A percentile compares a stretch with the other conserved stretches of the same genome.
Evolutionary conservation across 768 basidiomycete genomes (phyloP).

Genomic region (Ephemerocybe angulata): DNA sequence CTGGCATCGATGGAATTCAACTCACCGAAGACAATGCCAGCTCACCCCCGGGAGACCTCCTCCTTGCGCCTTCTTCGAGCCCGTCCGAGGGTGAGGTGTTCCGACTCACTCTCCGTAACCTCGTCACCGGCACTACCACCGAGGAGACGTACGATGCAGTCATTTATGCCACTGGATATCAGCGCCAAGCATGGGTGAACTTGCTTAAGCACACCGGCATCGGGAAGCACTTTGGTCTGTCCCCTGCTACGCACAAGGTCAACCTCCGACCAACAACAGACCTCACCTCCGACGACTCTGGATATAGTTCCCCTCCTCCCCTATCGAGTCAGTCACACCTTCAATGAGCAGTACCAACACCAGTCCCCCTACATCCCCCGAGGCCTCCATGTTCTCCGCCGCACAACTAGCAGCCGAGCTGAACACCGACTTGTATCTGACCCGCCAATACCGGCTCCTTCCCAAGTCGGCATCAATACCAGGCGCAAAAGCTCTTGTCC

Average conservation of each 20-base stretch:
- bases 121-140: conserved; percentile 29
- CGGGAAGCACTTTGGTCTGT: conserved; percentile 35
- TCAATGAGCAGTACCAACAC: conserved; percentile 18
- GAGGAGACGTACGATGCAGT: conserved; percentile 41
- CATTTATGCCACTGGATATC: conserved; percentile 54
- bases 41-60: conserved; percentile 10
- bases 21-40: conserved; percentile 4
- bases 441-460: conserved; percentile 41
- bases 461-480: conserved; percentile 16
- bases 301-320: conserved; percentile 9
- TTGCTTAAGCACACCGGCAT: conserved; percentile 39
- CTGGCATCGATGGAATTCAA: conserved; percentile 31
- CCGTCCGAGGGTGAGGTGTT: conserved; percentile 5
- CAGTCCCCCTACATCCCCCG: conserved; percentile 25
- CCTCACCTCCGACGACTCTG: conserved; percentile 12
- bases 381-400: conserved; percentile 17
- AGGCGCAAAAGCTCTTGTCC: conserved; percentile 13
- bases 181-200: conserved; percentile 43
- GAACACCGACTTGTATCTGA: conserved; percentile 29
- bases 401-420: conserved; percentile 11
- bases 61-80: conserved; percentile 16
- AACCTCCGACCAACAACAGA: conserved; percentile 23
- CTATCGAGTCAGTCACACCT: conserved; percentile 14
- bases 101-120: conserved; percentile 32
- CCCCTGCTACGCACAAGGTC: conserved; percentile 17